Percentiles rank a stretch among this genome's conserved stretches.
Evolutionary conservation across 2,329 filamentous ascomycete species (phyloP).

Genomic region (Diaporthe amygdali): DNA sequence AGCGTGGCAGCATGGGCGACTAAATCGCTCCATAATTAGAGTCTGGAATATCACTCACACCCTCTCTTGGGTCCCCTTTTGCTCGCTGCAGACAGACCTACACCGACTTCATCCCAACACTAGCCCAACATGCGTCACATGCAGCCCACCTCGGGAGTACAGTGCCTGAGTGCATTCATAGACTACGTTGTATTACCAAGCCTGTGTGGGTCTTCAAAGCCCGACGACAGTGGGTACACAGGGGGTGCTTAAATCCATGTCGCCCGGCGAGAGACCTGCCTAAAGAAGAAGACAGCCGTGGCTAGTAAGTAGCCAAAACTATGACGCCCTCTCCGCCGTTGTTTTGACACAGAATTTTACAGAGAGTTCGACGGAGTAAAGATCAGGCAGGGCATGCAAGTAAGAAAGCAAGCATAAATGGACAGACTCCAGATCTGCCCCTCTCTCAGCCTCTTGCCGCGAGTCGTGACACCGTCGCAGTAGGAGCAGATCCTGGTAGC

Average conservation of each 20-base stretch:
- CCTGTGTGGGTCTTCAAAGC: not conserved
- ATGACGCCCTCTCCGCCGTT: not conserved
- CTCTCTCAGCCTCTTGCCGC: not conserved
- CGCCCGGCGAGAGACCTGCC: not conserved
- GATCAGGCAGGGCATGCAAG: not conserved
- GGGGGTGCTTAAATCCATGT: not conserved
- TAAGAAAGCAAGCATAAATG: not conserved
- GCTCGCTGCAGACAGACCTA: not conserved
- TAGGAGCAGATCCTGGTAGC: slow-evolving; percentile 11
- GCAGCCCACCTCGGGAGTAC: slow-evolving; percentile 2
- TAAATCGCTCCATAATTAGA: slow-evolving; percentile 4
- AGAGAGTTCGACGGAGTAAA: not conserved
- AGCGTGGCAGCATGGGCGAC: not conserved
- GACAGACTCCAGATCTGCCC: slow-evolving; percentile 2
- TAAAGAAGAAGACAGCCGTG: not conserved
- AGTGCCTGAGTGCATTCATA: not conserved
- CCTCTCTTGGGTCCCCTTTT: too few species aligned
- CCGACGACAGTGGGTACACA: not conserved
- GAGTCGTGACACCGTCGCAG: slow-evolving; percentile 9
- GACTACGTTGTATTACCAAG: not conserved
- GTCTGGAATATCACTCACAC: not conserved
- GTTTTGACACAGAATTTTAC: too few species aligned
- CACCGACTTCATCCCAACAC: not conserved
- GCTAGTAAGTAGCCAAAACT: not conserved
- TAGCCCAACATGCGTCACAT: not conserved